Percentiles rank a stretch among this genome's conserved stretches.
phyloP scores from a whole-genome alignment of 352 stramenopile genomes.

The Globisporangium polare region DNA sequence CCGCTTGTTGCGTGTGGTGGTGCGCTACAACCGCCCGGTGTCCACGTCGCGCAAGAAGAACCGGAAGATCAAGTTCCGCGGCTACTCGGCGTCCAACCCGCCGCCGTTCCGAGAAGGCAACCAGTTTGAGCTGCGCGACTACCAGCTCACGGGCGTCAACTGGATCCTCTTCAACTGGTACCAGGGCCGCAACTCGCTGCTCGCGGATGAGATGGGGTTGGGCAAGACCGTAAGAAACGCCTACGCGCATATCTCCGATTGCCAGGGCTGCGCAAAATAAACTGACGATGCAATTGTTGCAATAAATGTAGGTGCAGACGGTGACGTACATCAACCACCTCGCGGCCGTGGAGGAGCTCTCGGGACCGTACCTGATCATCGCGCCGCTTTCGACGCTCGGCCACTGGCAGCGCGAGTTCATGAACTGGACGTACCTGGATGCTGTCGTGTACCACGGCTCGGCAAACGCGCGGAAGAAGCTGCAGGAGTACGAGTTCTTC shows the following conservation, averaged over 20 bases:
- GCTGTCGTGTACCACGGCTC: slow-evolving; percentile 98
- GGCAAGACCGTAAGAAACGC: slow-evolving; percentile 74
- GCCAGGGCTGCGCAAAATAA: no score
- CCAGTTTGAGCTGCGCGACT: slow-evolving; percentile 92
- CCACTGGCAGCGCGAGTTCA: slow-evolving; percentile 97
- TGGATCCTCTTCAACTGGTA: slow-evolving; percentile 99
- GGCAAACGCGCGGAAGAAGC: slow-evolving; percentile 78
- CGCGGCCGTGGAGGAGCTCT: slow-evolving; percentile 90
- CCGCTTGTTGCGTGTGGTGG: slow-evolving; percentile 44
- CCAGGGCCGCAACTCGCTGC: slow-evolving; percentile 96
- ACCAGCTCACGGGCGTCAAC: slow-evolving; percentile 99
- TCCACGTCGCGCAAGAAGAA: slow-evolving; percentile 28
- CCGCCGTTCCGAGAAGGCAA: slow-evolving; percentile 60
- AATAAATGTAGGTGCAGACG: slow-evolving; percentile 71
- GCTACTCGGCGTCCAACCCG: slow-evolving; percentile 56
- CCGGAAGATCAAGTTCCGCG: slow-evolving; percentile 68
- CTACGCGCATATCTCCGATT: background rate
- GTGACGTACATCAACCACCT: slow-evolving; percentile 96
- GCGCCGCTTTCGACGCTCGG: slow-evolving; percentile 96
- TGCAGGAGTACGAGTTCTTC: slow-evolving; percentile 96
- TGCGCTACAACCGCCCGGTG: slow-evolving; percentile 50
- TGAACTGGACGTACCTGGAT: slow-evolving; percentile 97
- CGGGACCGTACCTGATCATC: slow-evolving; percentile 96
- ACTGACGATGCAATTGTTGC: no score
- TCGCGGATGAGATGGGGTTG: slow-evolving; percentile 99